Conservation (phyloP, 441 rosid species). For the Rhodomyrtus psidioides region DNA sequence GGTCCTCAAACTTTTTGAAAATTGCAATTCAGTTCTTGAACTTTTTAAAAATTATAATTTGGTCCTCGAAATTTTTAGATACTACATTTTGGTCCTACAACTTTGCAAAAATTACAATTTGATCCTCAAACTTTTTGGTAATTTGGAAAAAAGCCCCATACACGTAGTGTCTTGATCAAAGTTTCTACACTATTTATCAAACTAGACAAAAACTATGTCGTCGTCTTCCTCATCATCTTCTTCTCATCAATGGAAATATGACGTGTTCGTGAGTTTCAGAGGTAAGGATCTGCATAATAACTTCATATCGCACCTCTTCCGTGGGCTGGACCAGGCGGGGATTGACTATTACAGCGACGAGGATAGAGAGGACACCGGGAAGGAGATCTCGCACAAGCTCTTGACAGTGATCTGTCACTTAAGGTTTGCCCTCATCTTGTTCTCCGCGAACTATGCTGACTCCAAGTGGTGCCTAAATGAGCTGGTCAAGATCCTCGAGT, state of each 20-base stretch:
- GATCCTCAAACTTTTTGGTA: too few relatives aligned
- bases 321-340: background rate
- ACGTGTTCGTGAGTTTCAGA: constrained; percentile 1
- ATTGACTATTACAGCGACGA: background rate
- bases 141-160: too few relatives aligned
- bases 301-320: constrained; percentile 1
- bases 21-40: too few relatives aligned
- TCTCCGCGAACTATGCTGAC: constrained; percentile 1
- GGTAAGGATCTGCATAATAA: background rate
- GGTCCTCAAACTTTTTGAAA: too few relatives aligned
- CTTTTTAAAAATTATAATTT: too few relatives aligned
- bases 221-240: too few relatives aligned
- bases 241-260: background rate
- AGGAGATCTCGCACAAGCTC: background rate
- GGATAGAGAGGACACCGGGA: background rate
- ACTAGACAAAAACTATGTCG: background rate
- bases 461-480: constrained; percentile 10
- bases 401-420: background rate
- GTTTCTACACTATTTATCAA: background rate
- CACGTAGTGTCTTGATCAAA: background rate
- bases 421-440: background rate
- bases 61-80: too few relatives aligned
- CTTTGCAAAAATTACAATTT: too few relatives aligned
- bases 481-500: constrained; percentile 2
- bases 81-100: too few relatives aligned